Evolutionary conservation across 352 stramenopile species (phyloP), one percentile per base, ranked within the genome.

Genomic region (Peronosclerospora sorghi): DNA sequence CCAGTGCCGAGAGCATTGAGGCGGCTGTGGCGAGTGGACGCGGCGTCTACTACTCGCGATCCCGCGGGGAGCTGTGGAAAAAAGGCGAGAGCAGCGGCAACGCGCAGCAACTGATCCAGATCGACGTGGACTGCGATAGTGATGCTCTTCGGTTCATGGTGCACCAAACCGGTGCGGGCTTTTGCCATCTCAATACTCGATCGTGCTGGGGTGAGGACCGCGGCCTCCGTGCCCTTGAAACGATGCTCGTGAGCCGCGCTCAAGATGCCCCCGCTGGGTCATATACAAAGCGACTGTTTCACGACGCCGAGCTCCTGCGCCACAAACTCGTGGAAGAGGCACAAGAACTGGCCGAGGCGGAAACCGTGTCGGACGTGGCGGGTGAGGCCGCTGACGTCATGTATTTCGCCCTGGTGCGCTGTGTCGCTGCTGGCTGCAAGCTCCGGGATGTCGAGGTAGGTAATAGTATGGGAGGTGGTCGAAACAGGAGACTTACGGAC

Each of bases 241-340:
- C 51, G 20, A 92, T 89, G 40, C 65, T 98, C 8, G 56, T 79
- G 35, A 82, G 86, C 41, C 80, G 94, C 21, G 59, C 95, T 12
- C 48, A 65, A n/a, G 62, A 92, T 24, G 91, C 92, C 5, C 91
- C 91, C 0, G 70, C 76, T n/a, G 94, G 92, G 32, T 97, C 88
- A 14, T 98, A 98, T 54, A 98, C 94, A 1, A 97, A 97, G 72
- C 71, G 92, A 7, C 62, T 98, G 15, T 97, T 98, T 68, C 73
- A 96, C 32, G 92, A 97, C 59, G 60, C 69, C 0, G 62, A 75
- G 44, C 58, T 98, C 50, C 66, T 98, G 41, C 80, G 90, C 15
- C 91, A 97, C 59, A 98, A 98, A 67, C 71, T 98, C 17, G 90
- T 98, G 8, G 94, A 98, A 56, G 94, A 98, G 68, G 89, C 89